Conservation (phyloP, 23 red algal genomes). For the Agarophyton chilense region DNA sequence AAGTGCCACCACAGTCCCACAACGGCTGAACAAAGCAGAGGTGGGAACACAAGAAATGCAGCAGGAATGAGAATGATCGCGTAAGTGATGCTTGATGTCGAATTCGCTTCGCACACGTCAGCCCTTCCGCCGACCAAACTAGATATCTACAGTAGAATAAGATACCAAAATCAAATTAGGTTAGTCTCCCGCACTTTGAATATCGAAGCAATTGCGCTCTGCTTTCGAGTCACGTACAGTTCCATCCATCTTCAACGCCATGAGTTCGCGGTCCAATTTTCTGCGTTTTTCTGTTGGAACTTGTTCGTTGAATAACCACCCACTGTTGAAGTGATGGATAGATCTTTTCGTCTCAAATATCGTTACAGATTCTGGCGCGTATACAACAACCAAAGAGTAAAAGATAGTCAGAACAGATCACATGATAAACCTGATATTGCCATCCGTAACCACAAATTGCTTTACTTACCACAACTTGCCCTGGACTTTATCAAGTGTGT, state of each 20-base stretch:
- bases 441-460: no score
- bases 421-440: no score
- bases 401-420: neutral
- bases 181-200: neutral
- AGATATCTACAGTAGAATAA: neutral
- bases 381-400: neutral
- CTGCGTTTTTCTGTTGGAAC: neutral
- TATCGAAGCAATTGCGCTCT: neutral
- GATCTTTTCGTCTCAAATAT: conserved; percentile 36
- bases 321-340: conserved; percentile 29
- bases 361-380: neutral
- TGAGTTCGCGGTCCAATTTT: conserved; percentile 18
- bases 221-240: neutral
- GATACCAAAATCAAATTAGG: neutral
- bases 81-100: neutral
- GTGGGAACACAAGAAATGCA: neutral
- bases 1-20: neutral
- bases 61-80: neutral
- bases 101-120: neutral
- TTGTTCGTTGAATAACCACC: conserved; percentile 43
- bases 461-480: conserved; percentile 35
- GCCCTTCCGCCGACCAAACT: neutral
- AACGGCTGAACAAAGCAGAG: neutral
- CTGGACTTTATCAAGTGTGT: neutral
- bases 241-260: conserved; percentile 1